phyloP scores from a whole-genome alignment of 306 rosid genomes.

The Dicorynia guianensis region DNA sequence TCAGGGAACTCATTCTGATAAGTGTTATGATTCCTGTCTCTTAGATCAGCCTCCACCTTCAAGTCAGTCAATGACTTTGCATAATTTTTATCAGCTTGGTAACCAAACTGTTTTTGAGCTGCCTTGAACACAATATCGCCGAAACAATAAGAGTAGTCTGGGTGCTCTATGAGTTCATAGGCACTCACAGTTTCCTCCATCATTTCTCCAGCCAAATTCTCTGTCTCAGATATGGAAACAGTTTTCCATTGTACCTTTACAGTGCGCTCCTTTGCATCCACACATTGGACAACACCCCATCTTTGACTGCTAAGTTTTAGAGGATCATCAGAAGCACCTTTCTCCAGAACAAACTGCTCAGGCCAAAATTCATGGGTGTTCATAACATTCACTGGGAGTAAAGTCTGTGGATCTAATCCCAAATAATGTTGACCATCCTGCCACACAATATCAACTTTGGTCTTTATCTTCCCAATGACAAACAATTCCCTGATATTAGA shows the following conservation, averaged over 20 bases:
- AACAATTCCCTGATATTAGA: constrained; percentile 60
- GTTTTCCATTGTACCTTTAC: constrained; percentile 80
- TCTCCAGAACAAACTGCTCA: constrained; percentile 84
- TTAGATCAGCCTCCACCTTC: constrained; percentile 48
- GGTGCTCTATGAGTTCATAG: constrained; percentile 89
- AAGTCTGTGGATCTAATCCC: constrained; percentile 68
- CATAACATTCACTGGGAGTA: constrained; percentile 71
- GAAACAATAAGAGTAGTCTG: constrained; percentile 73
- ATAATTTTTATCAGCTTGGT: constrained; percentile 49
- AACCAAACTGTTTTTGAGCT: constrained; percentile 61
- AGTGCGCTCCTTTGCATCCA: constrained; percentile 87
- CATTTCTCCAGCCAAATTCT: constrained; percentile 49
- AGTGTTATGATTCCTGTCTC: constrained; percentile 42
- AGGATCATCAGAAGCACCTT: constrained; percentile 74
- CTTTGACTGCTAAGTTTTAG: constrained; percentile 55
- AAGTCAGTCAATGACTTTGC: constrained; percentile 41
- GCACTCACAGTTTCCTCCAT: constrained; percentile 88
- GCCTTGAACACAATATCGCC: constrained; percentile 87
- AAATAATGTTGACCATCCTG: constrained; percentile 75
- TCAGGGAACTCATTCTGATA: constrained; percentile 46
- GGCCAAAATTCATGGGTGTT: constrained; percentile 94
- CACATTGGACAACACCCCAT: constrained; percentile 88
- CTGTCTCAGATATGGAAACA: constrained; percentile 42
- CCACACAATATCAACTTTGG: constrained; percentile 83
- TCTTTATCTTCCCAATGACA: constrained; percentile 77